These are phyloP conservation scores for Rhipidocladum racemiflorum DNA, from an alignment of 176 grass and related monocot genomes.

Conservation along the genomic window DNA sequence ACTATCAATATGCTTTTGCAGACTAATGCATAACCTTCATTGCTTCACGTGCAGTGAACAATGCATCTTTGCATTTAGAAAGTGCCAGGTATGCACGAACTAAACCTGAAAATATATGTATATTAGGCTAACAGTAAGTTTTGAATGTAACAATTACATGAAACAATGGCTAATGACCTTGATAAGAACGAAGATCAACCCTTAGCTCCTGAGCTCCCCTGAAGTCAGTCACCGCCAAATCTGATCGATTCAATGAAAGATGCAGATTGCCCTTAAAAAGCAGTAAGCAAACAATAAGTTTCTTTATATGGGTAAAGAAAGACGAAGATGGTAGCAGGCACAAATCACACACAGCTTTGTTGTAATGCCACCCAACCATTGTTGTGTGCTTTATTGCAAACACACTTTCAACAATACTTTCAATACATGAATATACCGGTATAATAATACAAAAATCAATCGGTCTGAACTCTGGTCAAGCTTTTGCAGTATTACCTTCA, in stretches of 20 bases:
- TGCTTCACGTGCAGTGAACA: conserved; percentile 90
- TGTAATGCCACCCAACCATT: conserved; percentile 14
- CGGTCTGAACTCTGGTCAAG: neutral
- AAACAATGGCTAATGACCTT: conserved; percentile 51
- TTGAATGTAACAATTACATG: conserved; percentile 6
- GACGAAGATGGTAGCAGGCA: conserved; percentile 1
- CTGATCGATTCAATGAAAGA: conserved; percentile 79
- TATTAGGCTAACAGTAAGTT: conserved; percentile 1
- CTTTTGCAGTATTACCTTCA: conserved; percentile 70
- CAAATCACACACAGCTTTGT: neutral
- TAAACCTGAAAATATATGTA: conserved; percentile 49
- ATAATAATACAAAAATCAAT: conserved; percentile 3
- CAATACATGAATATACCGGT: neutral
- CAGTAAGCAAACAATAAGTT: conserved; percentile 26
- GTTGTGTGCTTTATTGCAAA: neutral
- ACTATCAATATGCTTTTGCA: too few species aligned
- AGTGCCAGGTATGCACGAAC: conserved; percentile 88
- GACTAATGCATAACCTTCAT: conserved; percentile 99
- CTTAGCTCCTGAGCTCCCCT: conserved; percentile 90
- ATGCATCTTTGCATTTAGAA: conserved; percentile 89
- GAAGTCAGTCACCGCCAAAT: conserved; percentile 82
- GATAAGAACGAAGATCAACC: conserved; percentile 93
- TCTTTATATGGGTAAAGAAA: neutral
- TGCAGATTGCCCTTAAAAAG: too few species aligned
- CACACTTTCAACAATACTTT: conserved; percentile 9